Evolutionary conservation across 169 alveolate species (phyloP).

Genomic region (Babesia divergens): DNA sequence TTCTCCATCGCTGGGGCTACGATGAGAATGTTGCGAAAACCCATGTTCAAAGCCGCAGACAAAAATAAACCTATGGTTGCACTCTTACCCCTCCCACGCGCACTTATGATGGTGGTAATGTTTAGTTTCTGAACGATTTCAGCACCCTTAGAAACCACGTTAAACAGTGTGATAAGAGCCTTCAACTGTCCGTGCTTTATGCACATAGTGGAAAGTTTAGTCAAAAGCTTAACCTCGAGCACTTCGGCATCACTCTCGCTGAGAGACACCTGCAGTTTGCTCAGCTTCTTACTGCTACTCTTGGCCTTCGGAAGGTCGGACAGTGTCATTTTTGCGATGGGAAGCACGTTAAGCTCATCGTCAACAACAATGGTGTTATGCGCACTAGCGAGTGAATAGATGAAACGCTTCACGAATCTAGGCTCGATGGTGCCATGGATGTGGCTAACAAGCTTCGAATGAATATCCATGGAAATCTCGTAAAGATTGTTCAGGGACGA

Average conservation of each 20-base stretch:
- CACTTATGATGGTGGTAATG: conserved; percentile 94
- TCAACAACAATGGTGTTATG: conserved; percentile 92
- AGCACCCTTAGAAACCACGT: conserved; percentile 32
- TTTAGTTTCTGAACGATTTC: conserved; percentile 33
- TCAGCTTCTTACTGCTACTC: conserved; percentile 34
- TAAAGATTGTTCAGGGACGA: conserved; percentile 78
- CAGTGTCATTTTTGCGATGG: conserved; percentile 79
- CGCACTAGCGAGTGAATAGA: conserved; percentile 80
- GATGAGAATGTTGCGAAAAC: conserved; percentile 91
- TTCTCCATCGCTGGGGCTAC: conserved; percentile 99
- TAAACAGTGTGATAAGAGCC: conserved; percentile 28
- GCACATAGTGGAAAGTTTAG: conserved; percentile 40
- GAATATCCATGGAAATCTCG: conserved; percentile 95
- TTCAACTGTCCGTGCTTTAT: conserved; percentile 63
- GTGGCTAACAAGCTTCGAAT: conserved; percentile 87
- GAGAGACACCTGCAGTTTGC: conserved; percentile 24
- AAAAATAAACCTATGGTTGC: conserved; percentile 95
- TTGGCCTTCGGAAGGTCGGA: conserved; percentile 1
- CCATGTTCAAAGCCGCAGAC: conserved; percentile 89
- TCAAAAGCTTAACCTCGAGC: conserved; percentile 36
- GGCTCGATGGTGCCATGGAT: conserved; percentile 86
- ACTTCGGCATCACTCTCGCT: conserved; percentile 39
- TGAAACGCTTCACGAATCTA: conserved; percentile 92
- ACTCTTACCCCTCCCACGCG: conserved; percentile 99
- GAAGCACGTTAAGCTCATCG: conserved; percentile 98